Percentiles rank a stretch among this genome's conserved stretches.
These are phyloP conservation scores for Halenospora varia DNA, from an alignment of 495 filamentous ascomycete genomes.

Conservation along the genomic window DNA sequence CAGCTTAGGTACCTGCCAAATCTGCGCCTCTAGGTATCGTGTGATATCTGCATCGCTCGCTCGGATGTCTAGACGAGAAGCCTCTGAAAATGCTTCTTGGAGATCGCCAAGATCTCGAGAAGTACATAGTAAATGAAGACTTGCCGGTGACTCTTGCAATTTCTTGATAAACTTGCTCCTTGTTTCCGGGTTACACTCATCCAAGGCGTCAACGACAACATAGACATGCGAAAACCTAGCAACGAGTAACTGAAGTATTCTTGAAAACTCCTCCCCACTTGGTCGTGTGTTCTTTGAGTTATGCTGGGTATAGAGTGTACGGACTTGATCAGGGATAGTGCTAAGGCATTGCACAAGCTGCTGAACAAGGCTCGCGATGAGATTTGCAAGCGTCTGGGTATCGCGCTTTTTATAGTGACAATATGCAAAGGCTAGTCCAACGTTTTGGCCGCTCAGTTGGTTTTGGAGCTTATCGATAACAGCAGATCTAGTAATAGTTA, in stretches of 20 bases:
- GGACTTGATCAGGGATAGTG: slow-evolving; percentile 19
- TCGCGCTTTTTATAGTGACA: slow-evolving; percentile 32
- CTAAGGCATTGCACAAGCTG: slow-evolving; percentile 29
- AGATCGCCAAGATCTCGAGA: neutral
- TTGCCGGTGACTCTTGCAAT: neutral
- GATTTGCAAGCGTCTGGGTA: slow-evolving; percentile 25
- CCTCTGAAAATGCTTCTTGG: slow-evolving; percentile 13
- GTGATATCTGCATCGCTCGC: slow-evolving; percentile 15
- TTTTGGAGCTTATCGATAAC: neutral
- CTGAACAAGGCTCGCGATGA: slow-evolving; percentile 33
- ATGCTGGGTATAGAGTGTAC: slow-evolving; percentile 17
- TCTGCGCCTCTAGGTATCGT: slow-evolving; percentile 8
- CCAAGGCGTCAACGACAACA: slow-evolving; percentile 41
- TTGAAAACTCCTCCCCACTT: slow-evolving; percentile 23
- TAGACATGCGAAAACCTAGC: slow-evolving; percentile 24
- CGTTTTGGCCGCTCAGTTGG: neutral
- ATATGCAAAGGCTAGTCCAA: slow-evolving; percentile 23
- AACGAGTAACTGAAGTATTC: slow-evolving; percentile 24
- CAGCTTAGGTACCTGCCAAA: neutral
- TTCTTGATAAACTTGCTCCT: neutral
- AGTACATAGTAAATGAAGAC: neutral
- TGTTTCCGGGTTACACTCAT: slow-evolving; percentile 30
- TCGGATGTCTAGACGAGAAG: slow-evolving; percentile 12
- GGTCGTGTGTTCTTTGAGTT: neutral
- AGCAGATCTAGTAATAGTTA: slow-evolving; percentile 8